Evolutionary conservation across 371 early-diverging fungal genomes (phyloP).

Genomic region (Rhizopus delemar): DNA sequence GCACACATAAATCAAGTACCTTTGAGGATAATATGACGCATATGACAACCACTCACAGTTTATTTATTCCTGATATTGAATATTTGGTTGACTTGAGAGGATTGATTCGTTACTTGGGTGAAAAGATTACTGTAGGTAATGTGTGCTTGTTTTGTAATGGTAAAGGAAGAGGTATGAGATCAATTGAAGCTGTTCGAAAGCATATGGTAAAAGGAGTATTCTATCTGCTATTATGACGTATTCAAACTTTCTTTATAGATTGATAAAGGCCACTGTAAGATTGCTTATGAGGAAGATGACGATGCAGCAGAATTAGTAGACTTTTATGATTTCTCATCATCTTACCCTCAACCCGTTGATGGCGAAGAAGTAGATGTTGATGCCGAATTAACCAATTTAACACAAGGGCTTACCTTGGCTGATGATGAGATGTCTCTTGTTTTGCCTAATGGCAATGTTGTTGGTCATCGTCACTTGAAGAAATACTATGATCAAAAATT

Average conservation of each 20-base stretch:
- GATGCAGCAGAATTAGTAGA: constrained; percentile 90
- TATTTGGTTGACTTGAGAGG: constrained; percentile 87
- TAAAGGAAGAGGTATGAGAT: constrained; percentile 79
- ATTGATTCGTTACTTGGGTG: constrained; percentile 86
- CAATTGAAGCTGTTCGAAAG: constrained; percentile 87
- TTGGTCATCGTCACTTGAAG: constrained; percentile 84
- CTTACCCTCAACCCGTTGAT: constrained; percentile 48
- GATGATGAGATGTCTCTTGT: constrained; percentile 83
- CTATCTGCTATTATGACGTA: not conserved
- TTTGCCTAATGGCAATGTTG: constrained; percentile 78
- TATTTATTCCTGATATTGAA: constrained; percentile 96
- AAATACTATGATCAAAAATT: constrained; percentile 89
- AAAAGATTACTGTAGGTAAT: constrained; percentile 88
- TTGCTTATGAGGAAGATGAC: constrained; percentile 86
- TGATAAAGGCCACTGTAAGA: constrained; percentile 94
- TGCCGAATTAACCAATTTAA: constrained; percentile 47
- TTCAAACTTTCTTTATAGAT: constrained; percentile 36
- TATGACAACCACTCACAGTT: constrained; percentile 87
- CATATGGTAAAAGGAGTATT: constrained; percentile 78
- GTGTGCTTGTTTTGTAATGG: constrained; percentile 95
- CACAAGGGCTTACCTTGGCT: constrained; percentile 39
- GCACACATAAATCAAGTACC: constrained; percentile 62
- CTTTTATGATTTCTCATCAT: constrained; percentile 84
- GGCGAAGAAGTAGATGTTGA: constrained; percentile 59
- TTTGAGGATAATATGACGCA: constrained; percentile 87